Conservation (phyloP, 2,329 filamentous ascomycete species). For the Apiospora arundinis region DNA sequence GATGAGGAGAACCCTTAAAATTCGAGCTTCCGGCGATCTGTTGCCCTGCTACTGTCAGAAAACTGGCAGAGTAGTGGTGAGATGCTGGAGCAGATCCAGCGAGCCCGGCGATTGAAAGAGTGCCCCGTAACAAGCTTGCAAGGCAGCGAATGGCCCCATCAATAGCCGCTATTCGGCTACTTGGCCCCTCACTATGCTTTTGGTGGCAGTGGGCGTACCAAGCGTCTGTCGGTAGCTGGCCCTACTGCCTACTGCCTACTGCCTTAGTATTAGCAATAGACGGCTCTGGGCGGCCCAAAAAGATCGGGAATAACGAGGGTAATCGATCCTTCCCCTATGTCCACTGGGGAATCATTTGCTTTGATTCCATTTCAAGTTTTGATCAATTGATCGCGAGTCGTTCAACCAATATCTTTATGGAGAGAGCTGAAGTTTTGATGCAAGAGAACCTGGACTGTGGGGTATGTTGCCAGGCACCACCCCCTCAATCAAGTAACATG, state of each 20-base stretch:
- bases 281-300: not conserved
- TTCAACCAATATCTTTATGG: not conserved
- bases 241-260: too few species aligned
- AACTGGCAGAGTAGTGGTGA: not conserved
- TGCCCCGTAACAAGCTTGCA: too few species aligned
- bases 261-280: not conserved
- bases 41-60: not conserved
- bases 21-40: not conserved
- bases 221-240: too few species aligned
- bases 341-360: not conserved
- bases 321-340: not conserved
- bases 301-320: not conserved
- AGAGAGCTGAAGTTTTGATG: too few species aligned
- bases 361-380: not conserved
- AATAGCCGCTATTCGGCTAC: not conserved
- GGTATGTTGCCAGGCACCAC: not conserved
- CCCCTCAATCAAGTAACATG: not conserved
- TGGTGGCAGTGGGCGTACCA: conserved; percentile 1
- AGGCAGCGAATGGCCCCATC: too few species aligned
- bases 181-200: not conserved
- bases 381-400: not conserved
- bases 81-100: conserved; percentile 7
- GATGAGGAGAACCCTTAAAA: not conserved
- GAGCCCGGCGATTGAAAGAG: too few species aligned
- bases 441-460: not conserved